Base-by-base conservation (phyloP, 345 rosid species). In the Abelmoschus esculentus region DNA sequence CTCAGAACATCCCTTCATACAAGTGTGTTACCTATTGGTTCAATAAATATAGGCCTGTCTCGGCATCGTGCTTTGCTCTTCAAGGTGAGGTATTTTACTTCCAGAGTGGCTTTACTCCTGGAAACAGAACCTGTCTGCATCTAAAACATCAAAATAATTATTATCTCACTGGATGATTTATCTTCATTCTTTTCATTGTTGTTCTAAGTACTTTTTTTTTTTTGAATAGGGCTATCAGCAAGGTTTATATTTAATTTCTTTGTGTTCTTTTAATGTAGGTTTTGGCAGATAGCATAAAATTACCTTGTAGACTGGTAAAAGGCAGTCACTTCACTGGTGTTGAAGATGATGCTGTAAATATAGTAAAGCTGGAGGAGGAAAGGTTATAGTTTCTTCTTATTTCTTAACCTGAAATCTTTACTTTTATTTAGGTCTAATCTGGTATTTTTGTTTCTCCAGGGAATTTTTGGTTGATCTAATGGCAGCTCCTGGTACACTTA, bases 391-490 rank as follows among this genome's bases (percentile, higher is more conserved):
- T 75, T 79, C 66, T 75, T 64, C 76, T 77, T 75, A n/a, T 73
- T 70, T 70, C 67, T 74, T 60, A 50, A 59, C 32, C 58, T 52
- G 26, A 22, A 6, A 14, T 75, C 73, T 26, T n/a, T 68, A 18
- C 56, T 38, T 71, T 47, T 64, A 32, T 71, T 47, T 19, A 15
- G n/a, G 60, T 74, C 62, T 81, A 75, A 85, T 76, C 28, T 53
- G 40, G n/a, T 72, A 46, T 74, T 46, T 72, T 74, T 73, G 50
- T 78, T 66, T 46, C 59, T 85, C 90, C 90, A 96, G 99, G 84
- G 99, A 96, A 82, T 92, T 85, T 90, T 85, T 96, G 85, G 96
- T 96, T 73, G 99, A 96, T 86, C 96, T 96, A 78, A 96, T 96
- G 99, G 96, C 97, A 73, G 99, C 90, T 80, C 96, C 99, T 36